phyloP scores from a whole-genome alignment of 1,284 basidiomycete species.

The Marasmius sp. region DNA sequence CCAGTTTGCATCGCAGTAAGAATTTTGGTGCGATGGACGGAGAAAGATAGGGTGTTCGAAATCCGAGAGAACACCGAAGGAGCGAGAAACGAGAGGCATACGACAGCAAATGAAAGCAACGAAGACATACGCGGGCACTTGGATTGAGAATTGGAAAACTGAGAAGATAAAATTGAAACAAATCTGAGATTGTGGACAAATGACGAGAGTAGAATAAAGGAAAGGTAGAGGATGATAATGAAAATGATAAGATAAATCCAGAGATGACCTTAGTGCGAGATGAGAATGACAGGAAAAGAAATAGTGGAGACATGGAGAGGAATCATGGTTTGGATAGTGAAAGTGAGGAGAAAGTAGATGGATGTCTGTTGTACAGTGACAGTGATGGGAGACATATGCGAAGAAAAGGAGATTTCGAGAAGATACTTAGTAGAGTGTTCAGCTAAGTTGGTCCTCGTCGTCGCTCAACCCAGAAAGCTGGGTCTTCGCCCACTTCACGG shows the following conservation, averaged over 20 bases:
- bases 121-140: constrained; percentile 13
- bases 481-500: constrained; percentile 66
- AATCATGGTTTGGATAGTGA: not conserved
- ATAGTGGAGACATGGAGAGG: not conserved
- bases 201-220: constrained; percentile 14
- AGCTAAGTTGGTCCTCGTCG: constrained; percentile 47
- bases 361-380: not conserved
- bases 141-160: constrained; percentile 11
- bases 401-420: constrained; percentile 18
- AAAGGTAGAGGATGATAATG: not conserved
- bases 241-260: constrained; percentile 4
- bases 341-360: not conserved
- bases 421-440: constrained; percentile 36
- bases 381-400: constrained; percentile 1
- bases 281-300: constrained; percentile 2
- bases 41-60: not conserved
- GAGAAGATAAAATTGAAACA: constrained; percentile 21
- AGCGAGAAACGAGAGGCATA: constrained; percentile 1
- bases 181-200: constrained; percentile 20
- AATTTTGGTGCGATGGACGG: not conserved
- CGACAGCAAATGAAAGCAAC: constrained; percentile 15
- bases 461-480: constrained; percentile 28
- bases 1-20: not conserved
- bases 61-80: not conserved
- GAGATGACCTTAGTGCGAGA: constrained; percentile 6